These are phyloP conservation scores for Trichomonascus vanleenenianus DNA, from an alignment of 805 yeast species.

Conservation along the genomic window DNA sequence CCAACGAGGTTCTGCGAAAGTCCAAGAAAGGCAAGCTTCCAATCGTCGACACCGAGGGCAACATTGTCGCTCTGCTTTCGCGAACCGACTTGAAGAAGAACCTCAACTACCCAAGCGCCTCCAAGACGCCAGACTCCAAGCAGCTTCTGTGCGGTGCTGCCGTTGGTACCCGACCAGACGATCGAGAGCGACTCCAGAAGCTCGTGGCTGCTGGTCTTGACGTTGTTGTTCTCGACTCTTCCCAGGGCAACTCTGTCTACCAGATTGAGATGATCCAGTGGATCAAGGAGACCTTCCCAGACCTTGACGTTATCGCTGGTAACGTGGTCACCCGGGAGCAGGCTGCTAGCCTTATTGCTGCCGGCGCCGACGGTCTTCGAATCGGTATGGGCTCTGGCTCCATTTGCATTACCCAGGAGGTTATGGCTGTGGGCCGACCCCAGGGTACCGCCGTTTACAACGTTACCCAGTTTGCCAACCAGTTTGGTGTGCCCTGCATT, in stretches of 20 bases:
- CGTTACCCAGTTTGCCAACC: conserved; percentile 87
- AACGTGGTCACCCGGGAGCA: conserved; percentile 98
- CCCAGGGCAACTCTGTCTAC: conserved; percentile 95
- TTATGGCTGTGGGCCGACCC: conserved; percentile 99
- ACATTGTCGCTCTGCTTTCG: conserved; percentile 79
- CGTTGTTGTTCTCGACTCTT: conserved; percentile 90
- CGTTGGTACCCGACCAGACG: conserved; percentile 87
- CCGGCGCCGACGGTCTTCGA: conserved; percentile 97
- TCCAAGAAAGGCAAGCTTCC: conserved; percentile 98
- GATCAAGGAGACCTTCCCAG: conserved; percentile 75
- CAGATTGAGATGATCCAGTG: conserved; percentile 89
- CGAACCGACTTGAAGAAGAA: conserved; percentile 97
- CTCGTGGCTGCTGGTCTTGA: conserved; percentile 95
- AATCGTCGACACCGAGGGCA: conserved; percentile 69
- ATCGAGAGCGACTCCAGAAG: conserved; percentile 72
- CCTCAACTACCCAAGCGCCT: conserved; percentile 86
- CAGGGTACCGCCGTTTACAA: conserved; percentile 98
- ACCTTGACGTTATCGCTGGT: conserved; percentile 89
- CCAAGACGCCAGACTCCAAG: conserved; percentile 86
- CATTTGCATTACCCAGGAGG: conserved; percentile 98
- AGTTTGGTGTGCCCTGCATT: conserved; percentile 96
- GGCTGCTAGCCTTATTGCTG: conserved; percentile 89
- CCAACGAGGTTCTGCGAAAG: conserved; percentile 81
- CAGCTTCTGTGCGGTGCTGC: conserved; percentile 99
- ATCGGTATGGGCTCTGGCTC: conserved; percentile 99